Percentiles rank a stretch among this genome's conserved stretches.
These are phyloP conservation scores for Marasmius sp. DNA, from an alignment of 1,284 basidiomycete species.

Conservation along the genomic window DNA sequence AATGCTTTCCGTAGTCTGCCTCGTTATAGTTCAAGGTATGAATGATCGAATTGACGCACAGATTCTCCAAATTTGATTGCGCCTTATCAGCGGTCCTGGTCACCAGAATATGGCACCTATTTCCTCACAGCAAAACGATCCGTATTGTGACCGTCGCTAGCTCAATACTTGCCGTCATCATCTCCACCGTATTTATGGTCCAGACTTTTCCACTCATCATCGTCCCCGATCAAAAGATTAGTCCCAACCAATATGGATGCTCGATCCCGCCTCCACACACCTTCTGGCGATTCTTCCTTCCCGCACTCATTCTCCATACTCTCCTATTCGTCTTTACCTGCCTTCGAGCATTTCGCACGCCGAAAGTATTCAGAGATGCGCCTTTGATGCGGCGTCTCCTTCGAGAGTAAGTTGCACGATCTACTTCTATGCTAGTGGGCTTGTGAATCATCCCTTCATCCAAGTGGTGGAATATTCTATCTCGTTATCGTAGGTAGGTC, in stretches of 20 bases:
- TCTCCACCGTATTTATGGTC: not conserved
- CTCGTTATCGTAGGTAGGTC: not conserved
- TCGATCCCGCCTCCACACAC: not conserved
- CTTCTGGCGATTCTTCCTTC: not conserved
- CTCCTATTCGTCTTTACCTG: not conserved
- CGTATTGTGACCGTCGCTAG: not conserved
- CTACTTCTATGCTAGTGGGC: not conserved
- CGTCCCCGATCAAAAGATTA: not conserved
- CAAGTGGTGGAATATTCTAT: not conserved
- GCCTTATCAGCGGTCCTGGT: not conserved
- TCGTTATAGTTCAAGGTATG: conserved; percentile 2
- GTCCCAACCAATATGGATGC: not conserved
- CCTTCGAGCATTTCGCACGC: not conserved
- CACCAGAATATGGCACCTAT: conserved; percentile 2
- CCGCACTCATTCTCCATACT: not conserved
- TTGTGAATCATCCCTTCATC: not conserved
- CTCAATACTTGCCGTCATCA: not conserved
- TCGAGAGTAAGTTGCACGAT: not conserved
- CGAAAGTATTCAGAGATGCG: not conserved
- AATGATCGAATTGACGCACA: not conserved
- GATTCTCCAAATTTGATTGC: not conserved
- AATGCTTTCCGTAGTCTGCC: not conserved
- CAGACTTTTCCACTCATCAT: not conserved
- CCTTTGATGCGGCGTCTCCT: not conserved
- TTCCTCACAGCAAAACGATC: not conserved